Conservation (phyloP, 2,329 filamentous ascomycete species). For the Furcasterigmium furcatum region DNA sequence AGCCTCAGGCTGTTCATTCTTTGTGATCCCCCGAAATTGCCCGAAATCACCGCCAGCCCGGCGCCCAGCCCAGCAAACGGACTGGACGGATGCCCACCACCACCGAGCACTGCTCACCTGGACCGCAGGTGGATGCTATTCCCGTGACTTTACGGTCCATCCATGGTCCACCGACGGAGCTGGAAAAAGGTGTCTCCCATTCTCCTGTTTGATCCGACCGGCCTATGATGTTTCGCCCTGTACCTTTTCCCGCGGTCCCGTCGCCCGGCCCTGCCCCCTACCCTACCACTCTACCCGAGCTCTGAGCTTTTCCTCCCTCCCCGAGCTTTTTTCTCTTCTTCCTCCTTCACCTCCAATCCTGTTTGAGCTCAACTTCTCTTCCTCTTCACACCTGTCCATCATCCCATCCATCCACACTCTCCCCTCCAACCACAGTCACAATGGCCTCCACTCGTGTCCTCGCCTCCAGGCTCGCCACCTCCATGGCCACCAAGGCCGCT, state of each 20-base stretch:
- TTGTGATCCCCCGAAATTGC: slow-evolving; percentile 1
- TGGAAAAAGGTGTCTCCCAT: slow-evolving; percentile 4
- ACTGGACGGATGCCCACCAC: neutral
- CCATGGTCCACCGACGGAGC: neutral
- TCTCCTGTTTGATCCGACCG: slow-evolving; percentile 9
- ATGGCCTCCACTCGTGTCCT: slow-evolving; percentile 78
- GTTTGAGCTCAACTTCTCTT: slow-evolving; percentile 11
- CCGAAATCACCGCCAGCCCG: neutral
- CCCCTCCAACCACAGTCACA: slow-evolving; percentile 56
- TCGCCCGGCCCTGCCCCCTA: slow-evolving; percentile 12
- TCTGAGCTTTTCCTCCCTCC: slow-evolving; percentile 27
- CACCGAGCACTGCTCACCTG: too few relatives aligned
- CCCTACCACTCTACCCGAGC: slow-evolving; percentile 12
- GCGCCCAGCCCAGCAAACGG: neutral
- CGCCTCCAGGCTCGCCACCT: slow-evolving; percentile 73
- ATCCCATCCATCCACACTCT: slow-evolving; percentile 27
- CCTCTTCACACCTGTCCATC: slow-evolving; percentile 13
- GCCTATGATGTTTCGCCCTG: slow-evolving; percentile 14
- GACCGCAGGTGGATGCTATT: neutral
- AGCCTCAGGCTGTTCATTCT: neutral
- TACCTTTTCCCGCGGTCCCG: slow-evolving; percentile 13
- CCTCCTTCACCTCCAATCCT: slow-evolving; percentile 30
- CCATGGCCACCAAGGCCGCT: slow-evolving; percentile 75
- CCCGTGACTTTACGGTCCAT: slow-evolving; percentile 3
- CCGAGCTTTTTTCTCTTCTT: slow-evolving; percentile 32